A percentile compares a stretch with the other conserved stretches of the same genome.
These are phyloP conservation scores for Hansenula sp. DNA, from an alignment of 1,139 yeast species.

Conservation along the genomic window DNA sequence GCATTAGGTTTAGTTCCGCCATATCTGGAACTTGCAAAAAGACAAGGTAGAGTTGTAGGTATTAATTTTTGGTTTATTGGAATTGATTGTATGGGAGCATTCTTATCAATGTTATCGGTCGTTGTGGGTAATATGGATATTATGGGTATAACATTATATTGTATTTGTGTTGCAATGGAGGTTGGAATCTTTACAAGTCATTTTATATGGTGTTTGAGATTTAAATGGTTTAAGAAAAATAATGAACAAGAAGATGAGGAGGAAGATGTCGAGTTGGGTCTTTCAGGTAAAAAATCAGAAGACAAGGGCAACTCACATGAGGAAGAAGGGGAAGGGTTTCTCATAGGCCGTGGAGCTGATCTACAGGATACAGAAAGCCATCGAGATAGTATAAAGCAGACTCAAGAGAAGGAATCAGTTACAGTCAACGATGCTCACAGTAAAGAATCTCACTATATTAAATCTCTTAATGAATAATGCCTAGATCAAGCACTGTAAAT, in stretches of 20 bases:
- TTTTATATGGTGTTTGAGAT: slow-evolving; percentile 62
- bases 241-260: not conserved
- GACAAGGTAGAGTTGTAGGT: slow-evolving; percentile 83
- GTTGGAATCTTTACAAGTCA: slow-evolving; percentile 73
- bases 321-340: no score
- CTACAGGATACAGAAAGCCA: no score
- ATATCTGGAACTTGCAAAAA: slow-evolving; percentile 74
- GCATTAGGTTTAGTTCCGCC: slow-evolving; percentile 86
- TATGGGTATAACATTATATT: slow-evolving; percentile 74
- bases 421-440: no score
- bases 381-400: not conserved
- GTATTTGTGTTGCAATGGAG: slow-evolving; percentile 68
- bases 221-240: slow-evolving; percentile 21
- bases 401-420: not conserved
- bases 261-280: not conserved
- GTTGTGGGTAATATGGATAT: slow-evolving; percentile 58
- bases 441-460: no score
- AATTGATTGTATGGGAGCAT: slow-evolving; percentile 81
- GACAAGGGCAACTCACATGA: not conserved
- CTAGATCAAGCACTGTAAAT: no score
- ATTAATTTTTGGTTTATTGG: slow-evolving; percentile 75
- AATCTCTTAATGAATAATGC: no score
- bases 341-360: no score
- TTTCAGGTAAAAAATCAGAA: not conserved
- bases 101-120: slow-evolving; percentile 65